Percentiles rank a stretch among this genome's conserved stretches.
phyloP scores from a whole-genome alignment of 2,329 filamentous ascomycete species.

The Fusarium sp. region DNA sequence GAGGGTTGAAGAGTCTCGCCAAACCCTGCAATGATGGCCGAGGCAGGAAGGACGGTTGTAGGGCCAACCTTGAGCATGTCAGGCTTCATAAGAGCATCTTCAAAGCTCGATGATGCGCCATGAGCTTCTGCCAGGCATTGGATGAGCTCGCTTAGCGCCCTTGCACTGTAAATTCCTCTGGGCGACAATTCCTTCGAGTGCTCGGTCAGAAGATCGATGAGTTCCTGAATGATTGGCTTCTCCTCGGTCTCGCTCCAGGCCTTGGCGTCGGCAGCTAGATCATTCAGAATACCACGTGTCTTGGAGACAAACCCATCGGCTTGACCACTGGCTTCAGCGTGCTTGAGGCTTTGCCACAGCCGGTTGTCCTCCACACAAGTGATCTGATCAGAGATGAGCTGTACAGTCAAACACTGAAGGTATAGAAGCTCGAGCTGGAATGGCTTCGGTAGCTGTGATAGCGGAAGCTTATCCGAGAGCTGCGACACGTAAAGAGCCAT shows the following conservation, averaged over 20 bases:
- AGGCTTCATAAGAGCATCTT: slow-evolving; percentile 59
- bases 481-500: slow-evolving; percentile 77
- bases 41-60: slow-evolving; percentile 59
- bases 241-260: slow-evolving; percentile 54
- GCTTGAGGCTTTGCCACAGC: slow-evolving; percentile 58
- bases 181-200: slow-evolving; percentile 56
- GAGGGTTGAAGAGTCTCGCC: slow-evolving; percentile 62
- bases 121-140: slow-evolving; percentile 59
- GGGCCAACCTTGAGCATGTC: slow-evolving; percentile 60
- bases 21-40: slow-evolving; percentile 64
- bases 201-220: slow-evolving; percentile 59
- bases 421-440: slow-evolving; percentile 63
- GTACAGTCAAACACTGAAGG: slow-evolving; percentile 61
- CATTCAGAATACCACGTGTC: slow-evolving; percentile 53
- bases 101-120: slow-evolving; percentile 57
- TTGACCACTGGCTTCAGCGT: slow-evolving; percentile 51
- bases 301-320: slow-evolving; percentile 58
- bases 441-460: slow-evolving; percentile 54
- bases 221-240: slow-evolving; percentile 53
- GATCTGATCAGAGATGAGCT: slow-evolving; percentile 66
- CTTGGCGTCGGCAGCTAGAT: slow-evolving; percentile 48
- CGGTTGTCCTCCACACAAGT: slow-evolving; percentile 56
- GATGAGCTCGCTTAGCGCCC: slow-evolving; percentile 62
- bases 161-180: slow-evolving; percentile 63
- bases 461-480: slow-evolving; percentile 61